These are phyloP conservation scores for Malassezia equina DNA, from an alignment of 1,284 basidiomycete species.

Conservation along the genomic window DNA sequence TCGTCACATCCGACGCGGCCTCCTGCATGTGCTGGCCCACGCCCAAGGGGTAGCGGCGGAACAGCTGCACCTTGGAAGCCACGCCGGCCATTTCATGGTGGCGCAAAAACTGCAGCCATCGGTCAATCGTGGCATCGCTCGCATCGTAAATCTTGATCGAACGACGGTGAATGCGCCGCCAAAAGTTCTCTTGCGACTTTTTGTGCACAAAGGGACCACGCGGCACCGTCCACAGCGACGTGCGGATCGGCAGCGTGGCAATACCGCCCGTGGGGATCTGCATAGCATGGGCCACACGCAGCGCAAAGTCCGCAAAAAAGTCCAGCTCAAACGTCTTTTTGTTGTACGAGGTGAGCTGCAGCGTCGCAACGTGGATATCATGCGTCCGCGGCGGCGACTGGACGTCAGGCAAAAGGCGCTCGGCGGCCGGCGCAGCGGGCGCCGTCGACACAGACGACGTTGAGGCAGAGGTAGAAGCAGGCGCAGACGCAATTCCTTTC, in stretches of 20 bases:
- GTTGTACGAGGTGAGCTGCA: constrained; percentile 70
- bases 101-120: constrained; percentile 71
- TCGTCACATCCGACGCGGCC: not conserved
- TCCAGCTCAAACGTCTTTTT: constrained; percentile 55
- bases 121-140: constrained; percentile 65
- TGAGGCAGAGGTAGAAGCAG: not conserved
- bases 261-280: constrained; percentile 69
- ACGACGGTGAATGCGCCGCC: constrained; percentile 69
- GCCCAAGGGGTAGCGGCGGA: constrained; percentile 49
- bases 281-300: constrained; percentile 71
- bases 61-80: constrained; percentile 69
- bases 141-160: constrained; percentile 85
- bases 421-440: not conserved
- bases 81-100: constrained; percentile 72
- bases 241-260: constrained; percentile 63
- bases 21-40: constrained; percentile 5
- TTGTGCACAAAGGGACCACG: constrained; percentile 84
- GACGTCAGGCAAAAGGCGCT: not conserved
- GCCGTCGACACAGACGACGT: not conserved
- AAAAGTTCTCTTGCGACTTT: constrained; percentile 92
- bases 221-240: constrained; percentile 74
- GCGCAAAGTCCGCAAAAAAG: constrained; percentile 72
- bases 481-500: not conserved
- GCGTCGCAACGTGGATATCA: constrained; percentile 66
- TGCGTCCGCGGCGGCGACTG: constrained; percentile 51